Percentiles rank a stretch among this genome's conserved stretches.
Conservation (phyloP, 768 basidiomycete species). For the Trametes cubensis region DNA sequence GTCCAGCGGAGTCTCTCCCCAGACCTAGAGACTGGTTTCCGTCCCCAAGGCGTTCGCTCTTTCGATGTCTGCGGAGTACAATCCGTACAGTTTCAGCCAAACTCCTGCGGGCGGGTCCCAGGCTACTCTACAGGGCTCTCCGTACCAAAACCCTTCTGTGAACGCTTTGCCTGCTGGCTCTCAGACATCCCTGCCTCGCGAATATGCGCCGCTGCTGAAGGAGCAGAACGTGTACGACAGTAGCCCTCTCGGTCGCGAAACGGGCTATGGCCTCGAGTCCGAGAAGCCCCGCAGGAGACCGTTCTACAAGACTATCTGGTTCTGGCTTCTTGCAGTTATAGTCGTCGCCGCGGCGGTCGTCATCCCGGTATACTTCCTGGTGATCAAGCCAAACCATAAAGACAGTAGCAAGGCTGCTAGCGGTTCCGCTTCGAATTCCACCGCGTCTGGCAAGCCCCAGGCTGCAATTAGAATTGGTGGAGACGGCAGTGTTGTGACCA, state of each 20-base stretch:
- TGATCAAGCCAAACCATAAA: constrained; percentile 49
- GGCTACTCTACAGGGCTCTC: constrained; percentile 9
- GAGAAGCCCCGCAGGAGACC: constrained; percentile 31
- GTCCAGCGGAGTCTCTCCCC: too few species aligned
- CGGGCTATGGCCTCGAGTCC: constrained; percentile 56
- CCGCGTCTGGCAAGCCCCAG: constrained; percentile 15
- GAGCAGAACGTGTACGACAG: neutral
- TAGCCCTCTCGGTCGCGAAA: constrained; percentile 4
- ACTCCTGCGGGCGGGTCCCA: neutral
- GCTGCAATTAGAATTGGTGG: constrained; percentile 62
- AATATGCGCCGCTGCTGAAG: constrained; percentile 6
- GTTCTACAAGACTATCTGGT: constrained; percentile 42
- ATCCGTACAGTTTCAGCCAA: constrained; percentile 1
- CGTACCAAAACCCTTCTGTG: neutral
- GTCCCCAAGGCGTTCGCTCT: neutral
- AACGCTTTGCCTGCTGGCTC: constrained; percentile 1
- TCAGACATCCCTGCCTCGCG: constrained; percentile 8
- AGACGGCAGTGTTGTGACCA: constrained; percentile 75
- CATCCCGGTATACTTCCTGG: constrained; percentile 65
- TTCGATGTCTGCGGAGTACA: constrained; percentile 1
- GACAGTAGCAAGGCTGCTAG: neutral
- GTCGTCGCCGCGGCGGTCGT: constrained; percentile 58
- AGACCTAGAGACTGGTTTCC: neutral
- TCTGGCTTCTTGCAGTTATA: constrained; percentile 30
- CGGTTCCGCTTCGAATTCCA: constrained; percentile 4